phyloP scores from a whole-genome alignment of 257 asterid genomes.

The Paulownia fortunei region DNA sequence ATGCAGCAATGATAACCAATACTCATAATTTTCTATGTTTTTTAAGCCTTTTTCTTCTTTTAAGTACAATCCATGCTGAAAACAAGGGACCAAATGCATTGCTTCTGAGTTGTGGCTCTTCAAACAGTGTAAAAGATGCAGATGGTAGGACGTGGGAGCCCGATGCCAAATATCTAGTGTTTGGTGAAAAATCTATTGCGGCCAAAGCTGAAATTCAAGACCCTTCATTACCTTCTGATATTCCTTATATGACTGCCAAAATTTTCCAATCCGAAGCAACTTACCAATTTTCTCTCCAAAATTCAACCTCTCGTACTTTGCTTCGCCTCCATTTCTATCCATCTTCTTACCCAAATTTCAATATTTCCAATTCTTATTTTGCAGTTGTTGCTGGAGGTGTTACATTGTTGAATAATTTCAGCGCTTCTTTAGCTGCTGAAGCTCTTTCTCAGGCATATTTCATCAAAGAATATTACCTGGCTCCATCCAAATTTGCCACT shows the following conservation, averaged over 20 bases:
- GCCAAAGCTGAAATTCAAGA: constrained; percentile 62
- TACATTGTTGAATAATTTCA: constrained; percentile 70
- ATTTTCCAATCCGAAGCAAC: constrained; percentile 65
- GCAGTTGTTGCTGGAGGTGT: constrained; percentile 56
- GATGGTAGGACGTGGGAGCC: constrained; percentile 76
- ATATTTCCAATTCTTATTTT: constrained; percentile 69
- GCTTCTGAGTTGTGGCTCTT: constrained; percentile 62
- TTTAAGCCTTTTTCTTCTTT: constrained; percentile 27
- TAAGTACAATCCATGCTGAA: constrained; percentile 27
- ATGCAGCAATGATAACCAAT: constrained; percentile 44
- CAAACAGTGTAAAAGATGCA: constrained; percentile 49
- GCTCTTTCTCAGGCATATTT: constrained; percentile 85
- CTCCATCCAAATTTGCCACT: constrained; percentile 46
- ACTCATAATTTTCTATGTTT: constrained; percentile 16
- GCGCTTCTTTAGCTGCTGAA: constrained; percentile 69
- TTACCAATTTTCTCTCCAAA: constrained; percentile 59
- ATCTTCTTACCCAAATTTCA: constrained; percentile 62
- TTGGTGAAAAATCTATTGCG: constrained; percentile 44
- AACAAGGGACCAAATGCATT: constrained; percentile 33
- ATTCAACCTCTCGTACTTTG: constrained; percentile 52
- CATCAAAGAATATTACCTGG: constrained; percentile 71
- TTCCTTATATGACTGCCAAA: constrained; percentile 80
- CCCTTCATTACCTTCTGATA: constrained; percentile 62
- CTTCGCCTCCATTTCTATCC: constrained; percentile 90
- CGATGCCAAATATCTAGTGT: constrained; percentile 50